Evolutionary conservation across 306 rosid genomes (phyloP), one percentile per base, ranked within the genome.

Genomic region (Vigna hirtella): DNA sequence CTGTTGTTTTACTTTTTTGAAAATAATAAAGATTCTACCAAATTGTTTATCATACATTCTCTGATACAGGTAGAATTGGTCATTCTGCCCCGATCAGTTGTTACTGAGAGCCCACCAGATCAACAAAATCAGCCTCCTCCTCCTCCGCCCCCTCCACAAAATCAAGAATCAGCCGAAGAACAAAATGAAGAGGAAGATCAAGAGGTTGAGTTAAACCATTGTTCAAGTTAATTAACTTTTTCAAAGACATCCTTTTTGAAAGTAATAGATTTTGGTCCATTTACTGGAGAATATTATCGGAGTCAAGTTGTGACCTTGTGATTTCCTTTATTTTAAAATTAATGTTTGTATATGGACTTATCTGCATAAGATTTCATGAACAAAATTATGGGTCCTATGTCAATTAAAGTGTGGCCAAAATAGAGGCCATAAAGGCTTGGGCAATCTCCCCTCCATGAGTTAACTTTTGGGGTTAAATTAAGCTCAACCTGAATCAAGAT

Each of bases 121-220:
- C 98, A 92, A 83, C 89, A 95, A 88, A 87, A 95, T 87, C 98
- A 94, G 85, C 98, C 77, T 57, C 97, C 98, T 69, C 98, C 98
- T 3, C 97, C 97, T 49, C 98, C 98, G 4, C 94, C 98, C 5
- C 97, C 98, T 86, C 98, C 98, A 36, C 93, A 95, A 88, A 92
- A 95, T 84, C 93, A 92, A 85, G 97, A 94, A 59, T 85, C 97
- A n/a, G 86, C 78, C 6, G 92, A 95, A 73, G 98, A 95, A 85
- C 81, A 95, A 67, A 86, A 92, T 73, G 93, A 92, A 78, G 95
- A 94, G 78, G 97, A 95, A 76, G 88, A 93, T 51, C 73, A 90
- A 82, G 97, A 92, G 93, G 97, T 89, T 75, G 76, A 81, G 73
- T 79, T 45, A 72, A 50, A 83, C 66, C 70, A 59, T 47, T 45